phyloP scores from a whole-genome alignment of 306 rosid genomes.

The Corylus avellana region DNA sequence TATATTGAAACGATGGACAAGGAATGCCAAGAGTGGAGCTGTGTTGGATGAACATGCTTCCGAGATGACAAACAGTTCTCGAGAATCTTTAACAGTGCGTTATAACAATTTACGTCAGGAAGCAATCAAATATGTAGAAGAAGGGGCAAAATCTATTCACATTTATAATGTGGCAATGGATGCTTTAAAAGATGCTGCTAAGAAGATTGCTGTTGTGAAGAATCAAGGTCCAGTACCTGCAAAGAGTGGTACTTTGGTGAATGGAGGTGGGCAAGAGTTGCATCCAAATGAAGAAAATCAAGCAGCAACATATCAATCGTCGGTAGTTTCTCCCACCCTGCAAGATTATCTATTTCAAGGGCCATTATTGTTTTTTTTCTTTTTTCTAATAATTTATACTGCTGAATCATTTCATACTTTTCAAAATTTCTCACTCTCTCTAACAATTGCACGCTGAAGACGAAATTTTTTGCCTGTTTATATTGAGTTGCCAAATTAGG shows the following conservation, averaged over 20 bases:
- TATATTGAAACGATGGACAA: constrained; percentile 86
- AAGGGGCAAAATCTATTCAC: constrained; percentile 87
- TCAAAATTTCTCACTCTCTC: not conserved
- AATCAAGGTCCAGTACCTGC: constrained; percentile 43
- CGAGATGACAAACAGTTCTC: constrained; percentile 50
- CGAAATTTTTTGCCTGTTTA: not conserved
- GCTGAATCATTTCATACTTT: constrained; percentile 6
- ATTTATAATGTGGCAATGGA: constrained; percentile 79
- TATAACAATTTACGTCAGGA: constrained; percentile 81
- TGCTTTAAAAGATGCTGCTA: constrained; percentile 77
- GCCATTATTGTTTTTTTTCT: not conserved
- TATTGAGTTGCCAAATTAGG: not conserved
- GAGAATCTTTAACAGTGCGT: constrained; percentile 58
- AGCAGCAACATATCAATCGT: constrained; percentile 40
- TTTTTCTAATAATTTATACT: not conserved
- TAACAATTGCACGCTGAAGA: not conserved
- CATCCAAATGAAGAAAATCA: constrained; percentile 57
- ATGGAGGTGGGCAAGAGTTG: constrained; percentile 58
- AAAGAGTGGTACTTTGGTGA: constrained; percentile 46
- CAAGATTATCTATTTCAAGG: constrained; percentile 11
- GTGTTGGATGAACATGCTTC: constrained; percentile 50
- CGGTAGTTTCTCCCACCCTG: constrained; percentile 48
- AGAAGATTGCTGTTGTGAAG: constrained; percentile 60
- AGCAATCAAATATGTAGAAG: constrained; percentile 85
- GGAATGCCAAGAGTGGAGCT: constrained; percentile 69